Base-by-base conservation (phyloP, 2,329 filamentous ascomycete genomes). In the Ceratocystis destructans region DNA sequence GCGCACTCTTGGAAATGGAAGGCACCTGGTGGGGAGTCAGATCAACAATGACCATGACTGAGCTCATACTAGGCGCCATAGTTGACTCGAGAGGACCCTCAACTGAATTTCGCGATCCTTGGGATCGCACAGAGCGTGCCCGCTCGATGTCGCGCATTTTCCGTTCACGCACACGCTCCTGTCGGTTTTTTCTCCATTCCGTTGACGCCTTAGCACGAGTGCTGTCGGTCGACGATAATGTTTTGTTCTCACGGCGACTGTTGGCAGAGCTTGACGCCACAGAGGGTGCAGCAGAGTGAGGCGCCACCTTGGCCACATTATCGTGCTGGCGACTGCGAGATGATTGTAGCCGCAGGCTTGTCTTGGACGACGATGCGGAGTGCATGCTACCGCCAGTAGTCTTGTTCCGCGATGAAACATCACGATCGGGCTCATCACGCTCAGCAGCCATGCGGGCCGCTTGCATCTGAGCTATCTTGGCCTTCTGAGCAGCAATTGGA, bases 61-160 rank as follows among this genome's bases (percentile, higher is more conserved):
- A 71, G 31, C 72, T 74, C 25, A 78, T 70, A 55, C 4, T 72
- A 73, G 12, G 70, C 69, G n/a, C 50, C 50, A 8, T 55, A 41
- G 31, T 15, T 37, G 44, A 61, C 22, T 33, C 61, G 17, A 50
- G 61, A 45, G 33, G 22, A 3, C 37, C 37, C 28, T 67, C 57
- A 0, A 65, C 28, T 4, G 50, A 50, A 28, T 48, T 66, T n/a
- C 45, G 53, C 12, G 61, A 68, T 17, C 65, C 64, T 33, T 69
- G 70, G 28, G 70, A 71, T 20, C 71, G 65, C 15, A 71, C 72
- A 4, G 70, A 70, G 6, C 72, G 70, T 4, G 73, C 68, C 3
- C 74, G 73, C 66, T 78, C 76, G 67, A 79, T 73, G 44, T 79
- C 77, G 17, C 76, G 72, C 64, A 72, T 72, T 68, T 77, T 78